Evolutionary conservation across 352 stramenopile genomes (phyloP), one percentile per base, ranked within the genome.

Genomic region (Phytopythium litorale): DNA sequence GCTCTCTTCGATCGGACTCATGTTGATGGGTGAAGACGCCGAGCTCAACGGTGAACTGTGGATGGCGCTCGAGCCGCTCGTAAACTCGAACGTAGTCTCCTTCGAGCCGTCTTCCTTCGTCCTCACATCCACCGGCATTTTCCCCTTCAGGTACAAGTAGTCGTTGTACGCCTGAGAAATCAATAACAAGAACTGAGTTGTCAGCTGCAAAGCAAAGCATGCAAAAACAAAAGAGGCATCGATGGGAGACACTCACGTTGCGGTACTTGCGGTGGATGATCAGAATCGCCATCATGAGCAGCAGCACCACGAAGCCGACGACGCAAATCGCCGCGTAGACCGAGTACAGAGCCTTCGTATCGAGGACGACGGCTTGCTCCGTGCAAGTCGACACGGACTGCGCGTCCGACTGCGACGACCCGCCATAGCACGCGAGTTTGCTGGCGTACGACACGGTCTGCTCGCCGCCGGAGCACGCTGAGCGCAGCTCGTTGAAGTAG

Each of bases 81-180:
- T 83, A 38, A 93, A 93, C 60, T 93, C 81, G 61, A 93, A 93
- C 19, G 76, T 89, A 2, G 79, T 89, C 56, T 91, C 84, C 28
- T 89, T 86, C 0, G 73, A 78, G 3, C 77, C 79, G 56, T 90
- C 78, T 11, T 83, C 77, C 11, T 81, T 73, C 15, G 66, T 73
- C 37, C 72, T 71, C 45, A 85, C 71, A n/a, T 82, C 68, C 33
- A 79, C 78, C 13, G 81, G 81, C 58, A 89, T 72, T 35, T 89
- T 86, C 7, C 81, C 81, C 73, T 93, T 93, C 48, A 93, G 65
- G 53, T 93, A 93, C 50, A 93, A 65, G 66, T 89, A 93, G 33
- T 93, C 81, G 18, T 90, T 89, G 76, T 90, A 91, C 15, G 75
- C 75, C 70, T 81, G 40, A 52, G 7, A 49, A 25, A 53, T 4